Conservation (phyloP, 129 eudicot genomes). For the Erigeron canadensis region DNA sequence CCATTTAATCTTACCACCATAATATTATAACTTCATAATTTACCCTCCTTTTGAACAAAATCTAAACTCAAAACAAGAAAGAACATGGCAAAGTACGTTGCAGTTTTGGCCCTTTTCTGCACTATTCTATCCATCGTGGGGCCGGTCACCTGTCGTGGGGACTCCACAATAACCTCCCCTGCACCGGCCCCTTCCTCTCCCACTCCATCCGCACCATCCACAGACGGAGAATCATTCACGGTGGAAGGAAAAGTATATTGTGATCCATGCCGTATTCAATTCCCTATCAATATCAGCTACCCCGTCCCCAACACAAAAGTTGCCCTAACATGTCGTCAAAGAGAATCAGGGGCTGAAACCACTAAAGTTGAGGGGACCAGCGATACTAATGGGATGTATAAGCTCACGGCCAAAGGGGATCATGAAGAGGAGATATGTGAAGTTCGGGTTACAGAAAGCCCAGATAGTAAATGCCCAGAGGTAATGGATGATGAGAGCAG, state of each 20-base stretch:
- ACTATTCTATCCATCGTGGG: conserved; percentile 22
- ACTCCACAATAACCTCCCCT: conserved; percentile 10
- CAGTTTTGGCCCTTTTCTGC: conserved; percentile 28
- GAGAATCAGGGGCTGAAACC: conserved; percentile 12
- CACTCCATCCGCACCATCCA: background rate
- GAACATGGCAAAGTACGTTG: conserved; percentile 26
- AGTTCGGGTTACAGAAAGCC: conserved; percentile 45
- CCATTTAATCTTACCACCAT: conserved; percentile 6
- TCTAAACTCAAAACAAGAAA: background rate
- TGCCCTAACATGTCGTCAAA: conserved; percentile 18
- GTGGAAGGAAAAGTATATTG: conserved; percentile 59
- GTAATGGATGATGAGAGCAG: conserved; percentile 30
- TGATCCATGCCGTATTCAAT: conserved; percentile 56
- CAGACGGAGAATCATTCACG: conserved; percentile 20
- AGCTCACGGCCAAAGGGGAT: conserved; percentile 38
- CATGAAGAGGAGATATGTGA: conserved; percentile 65
- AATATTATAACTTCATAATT: background rate
- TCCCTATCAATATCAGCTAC: conserved; percentile 44
- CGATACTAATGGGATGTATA: conserved; percentile 33
- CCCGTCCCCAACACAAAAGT: conserved; percentile 36
- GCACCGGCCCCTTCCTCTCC: conserved; percentile 7
- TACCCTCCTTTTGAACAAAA: background rate
- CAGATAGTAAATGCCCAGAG: conserved; percentile 37
- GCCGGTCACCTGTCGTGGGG: conserved; percentile 27
- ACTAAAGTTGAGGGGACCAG: conserved; percentile 9